These are phyloP conservation scores for Cryphonectria japonica DNA, from an alignment of 2,329 filamentous ascomycete species.

Conservation along the genomic window DNA sequence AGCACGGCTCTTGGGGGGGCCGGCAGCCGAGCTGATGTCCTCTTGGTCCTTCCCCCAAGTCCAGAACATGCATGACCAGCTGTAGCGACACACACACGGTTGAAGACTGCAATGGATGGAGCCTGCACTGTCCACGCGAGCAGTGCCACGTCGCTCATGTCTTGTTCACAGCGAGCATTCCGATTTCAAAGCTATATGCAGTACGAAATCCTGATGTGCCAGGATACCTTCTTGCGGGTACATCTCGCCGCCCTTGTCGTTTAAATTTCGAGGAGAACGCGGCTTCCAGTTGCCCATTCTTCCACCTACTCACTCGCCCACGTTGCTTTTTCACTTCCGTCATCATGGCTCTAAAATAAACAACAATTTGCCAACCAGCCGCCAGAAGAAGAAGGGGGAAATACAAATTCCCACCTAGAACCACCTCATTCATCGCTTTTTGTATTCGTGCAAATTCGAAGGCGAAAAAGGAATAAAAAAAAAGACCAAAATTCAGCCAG, in stretches of 20 bases:
- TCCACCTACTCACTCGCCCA: neutral
- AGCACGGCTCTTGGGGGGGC: neutral
- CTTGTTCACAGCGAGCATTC: neutral
- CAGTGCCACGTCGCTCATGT: slow-evolving; percentile 1
- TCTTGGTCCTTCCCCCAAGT: neutral
- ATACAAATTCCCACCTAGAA: neutral
- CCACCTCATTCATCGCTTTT: neutral
- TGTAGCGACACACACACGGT: neutral
- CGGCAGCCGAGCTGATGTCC: neutral
- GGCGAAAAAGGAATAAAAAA: neutral
- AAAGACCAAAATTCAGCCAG: neutral
- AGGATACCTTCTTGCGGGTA: neutral
- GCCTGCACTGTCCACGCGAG: neutral
- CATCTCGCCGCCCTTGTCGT: neutral
- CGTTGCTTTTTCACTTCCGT: neutral
- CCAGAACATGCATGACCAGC: neutral
- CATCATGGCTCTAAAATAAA: neutral
- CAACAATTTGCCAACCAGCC: neutral
- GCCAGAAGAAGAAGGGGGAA: neutral
- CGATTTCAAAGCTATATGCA: slow-evolving; percentile 4
- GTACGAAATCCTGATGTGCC: slow-evolving; percentile 5
- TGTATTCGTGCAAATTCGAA: neutral
- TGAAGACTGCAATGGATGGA: neutral
- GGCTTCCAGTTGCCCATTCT: neutral
- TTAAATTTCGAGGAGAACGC: neutral